Percentiles rank a stretch among this genome's conserved stretches.
These are phyloP conservation scores for Rhizopogon vinicolor DNA, from an alignment of 768 basidiomycete genomes.

Conservation along the genomic window DNA sequence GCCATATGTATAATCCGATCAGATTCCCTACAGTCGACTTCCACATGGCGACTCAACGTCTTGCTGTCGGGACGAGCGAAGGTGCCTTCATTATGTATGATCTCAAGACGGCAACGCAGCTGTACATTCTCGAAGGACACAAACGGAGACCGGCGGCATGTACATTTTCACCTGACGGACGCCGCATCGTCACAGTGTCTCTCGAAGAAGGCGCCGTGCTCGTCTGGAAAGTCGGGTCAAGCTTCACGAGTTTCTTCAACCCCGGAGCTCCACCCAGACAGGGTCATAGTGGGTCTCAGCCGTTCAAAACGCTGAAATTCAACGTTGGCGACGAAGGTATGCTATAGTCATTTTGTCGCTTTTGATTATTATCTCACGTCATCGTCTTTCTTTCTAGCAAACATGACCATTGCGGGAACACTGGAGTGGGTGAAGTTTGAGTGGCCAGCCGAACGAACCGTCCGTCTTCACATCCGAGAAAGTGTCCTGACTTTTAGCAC, in stretches of 20 bases:
- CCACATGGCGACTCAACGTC: slow-evolving; percentile 78
- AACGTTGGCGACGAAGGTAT: slow-evolving; percentile 80
- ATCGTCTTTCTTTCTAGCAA: slow-evolving; percentile 27
- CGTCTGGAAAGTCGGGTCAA: slow-evolving; percentile 95
- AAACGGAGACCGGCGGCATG: slow-evolving; percentile 76
- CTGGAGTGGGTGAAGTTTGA: slow-evolving; percentile 75
- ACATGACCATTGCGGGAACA: slow-evolving; percentile 57
- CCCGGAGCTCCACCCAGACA: slow-evolving; percentile 90
- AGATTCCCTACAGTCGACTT: slow-evolving; percentile 96
- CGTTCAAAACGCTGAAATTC: slow-evolving; percentile 86
- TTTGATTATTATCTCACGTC: neutral
- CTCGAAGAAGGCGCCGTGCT: slow-evolving; percentile 80
- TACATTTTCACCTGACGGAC: slow-evolving; percentile 91
- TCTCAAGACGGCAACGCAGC: slow-evolving; percentile 88
- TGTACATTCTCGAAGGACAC: slow-evolving; percentile 94
- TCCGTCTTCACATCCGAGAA: slow-evolving; percentile 78
- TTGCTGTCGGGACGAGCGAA: slow-evolving; percentile 92
- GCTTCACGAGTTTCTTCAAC: slow-evolving; percentile 85
- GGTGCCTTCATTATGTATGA: slow-evolving; percentile 96
- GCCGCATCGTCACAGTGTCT: slow-evolving; percentile 82
- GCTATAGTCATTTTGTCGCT: slow-evolving; percentile 12
- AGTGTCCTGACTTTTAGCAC: slow-evolving; percentile 86
- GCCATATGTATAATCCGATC: neutral
- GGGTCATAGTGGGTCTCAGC: slow-evolving; percentile 74
- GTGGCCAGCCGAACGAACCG: slow-evolving; percentile 82